phyloP scores from a whole-genome alignment of 2,329 filamentous ascomycete species.

The Coniochaeta pulveracea region DNA sequence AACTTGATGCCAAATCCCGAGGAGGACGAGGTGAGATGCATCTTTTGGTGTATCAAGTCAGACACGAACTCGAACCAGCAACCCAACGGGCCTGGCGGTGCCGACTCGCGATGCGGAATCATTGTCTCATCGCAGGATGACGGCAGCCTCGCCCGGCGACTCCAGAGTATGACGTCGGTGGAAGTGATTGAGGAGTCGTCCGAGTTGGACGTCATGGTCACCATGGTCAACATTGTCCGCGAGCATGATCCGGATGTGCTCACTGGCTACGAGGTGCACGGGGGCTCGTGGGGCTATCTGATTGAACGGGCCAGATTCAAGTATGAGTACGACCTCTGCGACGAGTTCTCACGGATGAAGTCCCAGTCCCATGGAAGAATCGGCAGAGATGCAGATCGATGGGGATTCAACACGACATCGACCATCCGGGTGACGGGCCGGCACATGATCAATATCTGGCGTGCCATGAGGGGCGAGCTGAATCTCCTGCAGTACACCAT shows the following conservation, averaged over 20 bases:
- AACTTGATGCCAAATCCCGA: conserved; percentile 79
- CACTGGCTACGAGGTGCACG: conserved; percentile 90
- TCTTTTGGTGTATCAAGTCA: conserved; percentile 84
- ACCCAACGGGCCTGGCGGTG: no score
- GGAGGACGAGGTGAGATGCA: conserved; percentile 74
- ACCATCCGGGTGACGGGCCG: conserved; percentile 87
- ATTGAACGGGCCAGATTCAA: conserved; percentile 79
- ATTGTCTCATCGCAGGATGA: conserved; percentile 58
- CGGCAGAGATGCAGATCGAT: conserved; percentile 76
- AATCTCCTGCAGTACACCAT: conserved; percentile 90
- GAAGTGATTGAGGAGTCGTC: conserved; percentile 65
- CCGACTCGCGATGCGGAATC: no score
- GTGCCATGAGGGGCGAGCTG: conserved; percentile 87
- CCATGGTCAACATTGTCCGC: conserved; percentile 80
- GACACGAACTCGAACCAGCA: conserved; percentile 45
- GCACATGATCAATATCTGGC: conserved; percentile 95
- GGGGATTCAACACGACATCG: conserved; percentile 91
- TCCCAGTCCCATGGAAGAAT: conserved; percentile 71
- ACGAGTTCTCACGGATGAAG: conserved; percentile 85
- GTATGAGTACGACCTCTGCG: conserved; percentile 83
- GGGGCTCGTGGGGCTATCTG: conserved; percentile 88
- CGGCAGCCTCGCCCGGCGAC: conserved; percentile 44
- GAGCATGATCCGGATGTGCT: conserved; percentile 81
- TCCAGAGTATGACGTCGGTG: conserved; percentile 45
- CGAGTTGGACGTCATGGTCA: conserved; percentile 75